Conservation (phyloP, 257 asterid genomes). For the Echites panduratus region DNA sequence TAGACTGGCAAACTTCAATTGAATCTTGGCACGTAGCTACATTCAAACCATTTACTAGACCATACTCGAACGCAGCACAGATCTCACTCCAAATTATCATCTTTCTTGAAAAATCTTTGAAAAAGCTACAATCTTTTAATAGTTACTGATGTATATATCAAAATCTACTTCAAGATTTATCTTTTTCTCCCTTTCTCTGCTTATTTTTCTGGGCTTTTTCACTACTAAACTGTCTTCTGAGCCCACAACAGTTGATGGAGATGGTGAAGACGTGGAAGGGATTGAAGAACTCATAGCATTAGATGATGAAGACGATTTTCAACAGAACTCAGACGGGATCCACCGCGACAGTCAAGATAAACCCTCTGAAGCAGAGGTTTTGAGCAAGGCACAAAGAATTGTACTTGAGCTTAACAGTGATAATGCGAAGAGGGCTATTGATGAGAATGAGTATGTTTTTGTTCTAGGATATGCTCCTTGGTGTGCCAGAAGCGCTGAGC, state of each 20-base stretch:
- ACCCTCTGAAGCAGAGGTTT: conserved; percentile 65
- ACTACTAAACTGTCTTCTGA: conserved; percentile 22
- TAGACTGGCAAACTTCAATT: background rate
- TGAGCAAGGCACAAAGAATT: conserved; percentile 82
- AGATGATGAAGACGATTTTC: conserved; percentile 50
- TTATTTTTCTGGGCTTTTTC: conserved; percentile 36
- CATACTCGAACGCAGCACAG: background rate
- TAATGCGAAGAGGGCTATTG: conserved; percentile 45
- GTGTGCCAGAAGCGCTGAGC: conserved; percentile 84
- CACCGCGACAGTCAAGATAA: conserved; percentile 32
- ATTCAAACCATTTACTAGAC: background rate
- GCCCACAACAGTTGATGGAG: conserved; percentile 24
- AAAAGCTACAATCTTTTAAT: conserved; percentile 14
- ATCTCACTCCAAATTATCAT: background rate
- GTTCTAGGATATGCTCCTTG: conserved; percentile 95
- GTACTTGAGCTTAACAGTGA: conserved; percentile 77
- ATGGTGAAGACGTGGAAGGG: conserved; percentile 41
- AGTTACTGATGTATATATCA: conserved; percentile 32
- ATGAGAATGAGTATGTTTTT: conserved; percentile 70
- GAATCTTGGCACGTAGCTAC: background rate
- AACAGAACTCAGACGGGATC: conserved; percentile 26
- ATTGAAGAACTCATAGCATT: conserved; percentile 76
- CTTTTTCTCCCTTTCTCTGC: conserved; percentile 35
- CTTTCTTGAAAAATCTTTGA: conserved; percentile 2
- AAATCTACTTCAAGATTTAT: conserved; percentile 42